Evolutionary conservation across 257 asterid species (phyloP).

Genomic region (Solanum chilense): DNA sequence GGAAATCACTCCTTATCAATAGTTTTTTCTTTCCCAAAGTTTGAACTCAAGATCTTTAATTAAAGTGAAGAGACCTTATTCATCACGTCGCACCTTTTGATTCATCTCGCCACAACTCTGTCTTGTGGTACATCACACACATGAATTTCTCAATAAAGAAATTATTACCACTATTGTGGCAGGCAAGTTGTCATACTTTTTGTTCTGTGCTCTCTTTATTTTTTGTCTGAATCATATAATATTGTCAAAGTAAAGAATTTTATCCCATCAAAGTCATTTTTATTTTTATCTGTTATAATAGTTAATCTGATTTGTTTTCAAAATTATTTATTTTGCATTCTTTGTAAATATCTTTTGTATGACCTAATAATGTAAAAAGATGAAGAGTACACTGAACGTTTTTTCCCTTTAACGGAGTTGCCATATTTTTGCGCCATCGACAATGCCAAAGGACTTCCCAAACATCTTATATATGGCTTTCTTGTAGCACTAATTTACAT

Average conservation of each 20-base stretch:
- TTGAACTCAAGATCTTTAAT: background rate
- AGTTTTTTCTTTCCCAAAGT: background rate
- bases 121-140: background rate
- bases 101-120: background rate
- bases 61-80: background rate
- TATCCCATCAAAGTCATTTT: background rate
- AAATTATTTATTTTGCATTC: background rate
- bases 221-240: background rate
- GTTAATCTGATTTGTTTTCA: background rate
- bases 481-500: background rate
- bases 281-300: background rate
- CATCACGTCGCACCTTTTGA: background rate
- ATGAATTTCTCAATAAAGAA: background rate
- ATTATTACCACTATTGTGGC: background rate
- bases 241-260: background rate
- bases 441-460: background rate
- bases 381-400: background rate
- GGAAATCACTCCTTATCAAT: background rate
- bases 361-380: background rate
- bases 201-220: background rate
- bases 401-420: background rate
- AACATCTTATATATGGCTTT: background rate
- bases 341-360: background rate
- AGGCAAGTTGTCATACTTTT: background rate
- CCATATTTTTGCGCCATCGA: background rate